A percentile compares a stretch with the other conserved stretches of the same genome.
Evolutionary conservation across 495 filamentous ascomycete genomes (phyloP).

Genomic region (Annulohypoxylon maeteangense): DNA sequence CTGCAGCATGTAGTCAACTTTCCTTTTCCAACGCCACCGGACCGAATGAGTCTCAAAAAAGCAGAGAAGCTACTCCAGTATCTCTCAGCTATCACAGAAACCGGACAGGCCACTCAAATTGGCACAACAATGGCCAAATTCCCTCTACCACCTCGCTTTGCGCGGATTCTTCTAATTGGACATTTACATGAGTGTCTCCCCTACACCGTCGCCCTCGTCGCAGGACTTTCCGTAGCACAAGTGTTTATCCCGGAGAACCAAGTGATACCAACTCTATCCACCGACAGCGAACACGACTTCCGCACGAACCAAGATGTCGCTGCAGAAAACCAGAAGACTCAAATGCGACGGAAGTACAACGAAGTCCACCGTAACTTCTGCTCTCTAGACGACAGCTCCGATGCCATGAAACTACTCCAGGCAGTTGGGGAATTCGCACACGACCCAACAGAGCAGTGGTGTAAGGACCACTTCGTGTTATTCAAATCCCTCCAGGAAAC

Average conservation of each 20-base stretch:
- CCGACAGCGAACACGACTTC: constrained; percentile 58
- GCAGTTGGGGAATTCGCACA: constrained; percentile 86
- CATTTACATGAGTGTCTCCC: constrained; percentile 84
- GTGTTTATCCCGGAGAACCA: constrained; percentile 88
- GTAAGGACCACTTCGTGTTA: constrained; percentile 81
- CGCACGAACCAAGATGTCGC: constrained; percentile 74
- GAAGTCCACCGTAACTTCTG: constrained; percentile 81
- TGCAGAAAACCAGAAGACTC: constrained; percentile 72
- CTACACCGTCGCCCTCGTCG: constrained; percentile 88
- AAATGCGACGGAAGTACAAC: constrained; percentile 75
- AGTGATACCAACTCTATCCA: constrained; percentile 63
- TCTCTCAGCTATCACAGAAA: constrained; percentile 71
- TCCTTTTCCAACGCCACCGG: constrained; percentile 95
- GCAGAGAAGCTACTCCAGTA: constrained; percentile 87
- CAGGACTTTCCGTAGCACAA: constrained; percentile 87
- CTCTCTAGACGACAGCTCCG: constrained; percentile 81
- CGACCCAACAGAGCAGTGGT: constrained; percentile 74
- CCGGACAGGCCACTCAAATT: constrained; percentile 78
- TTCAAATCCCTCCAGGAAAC: constrained; percentile 88
- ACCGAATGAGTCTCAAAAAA: constrained; percentile 78
- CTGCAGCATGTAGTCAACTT: constrained; percentile 92
- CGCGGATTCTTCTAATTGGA: constrained; percentile 88
- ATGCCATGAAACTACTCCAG: constrained; percentile 90
- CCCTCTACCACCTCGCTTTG: constrained; percentile 88
- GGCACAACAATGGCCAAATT: constrained; percentile 86